phyloP scores from a whole-genome alignment of 2,329 filamentous ascomycete genomes.

The Hymenoscyphus occultus region DNA sequence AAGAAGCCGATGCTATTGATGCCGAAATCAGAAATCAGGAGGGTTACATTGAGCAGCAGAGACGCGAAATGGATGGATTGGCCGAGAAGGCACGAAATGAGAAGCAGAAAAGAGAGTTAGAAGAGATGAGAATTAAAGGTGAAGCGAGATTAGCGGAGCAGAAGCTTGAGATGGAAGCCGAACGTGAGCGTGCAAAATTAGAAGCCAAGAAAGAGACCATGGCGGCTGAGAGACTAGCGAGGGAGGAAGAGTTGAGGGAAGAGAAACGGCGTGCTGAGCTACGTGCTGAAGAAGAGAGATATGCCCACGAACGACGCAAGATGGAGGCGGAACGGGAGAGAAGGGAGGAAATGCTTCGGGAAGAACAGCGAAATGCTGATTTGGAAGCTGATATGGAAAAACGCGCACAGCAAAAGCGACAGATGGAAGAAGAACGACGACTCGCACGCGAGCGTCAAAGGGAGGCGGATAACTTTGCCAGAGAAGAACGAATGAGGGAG shows the following conservation, averaged over 20 bases:
- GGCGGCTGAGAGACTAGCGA: background rate
- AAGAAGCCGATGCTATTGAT: slow-evolving; percentile 1
- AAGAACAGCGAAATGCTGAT: background rate
- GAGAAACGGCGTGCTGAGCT: background rate
- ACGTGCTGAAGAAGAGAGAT: background rate
- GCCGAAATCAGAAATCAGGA: background rate
- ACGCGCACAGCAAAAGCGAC: background rate
- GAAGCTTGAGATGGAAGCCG: background rate
- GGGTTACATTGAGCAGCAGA: background rate
- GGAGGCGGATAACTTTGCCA: background rate
- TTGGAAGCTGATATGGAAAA: slow-evolving; percentile 1
- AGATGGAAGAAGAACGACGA: background rate
- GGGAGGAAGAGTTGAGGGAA: background rate
- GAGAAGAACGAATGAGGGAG: background rate
- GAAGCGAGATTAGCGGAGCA: background rate
- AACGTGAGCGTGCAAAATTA: background rate
- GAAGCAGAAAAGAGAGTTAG: background rate
- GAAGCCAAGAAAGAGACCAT: background rate
- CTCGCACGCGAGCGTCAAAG: background rate
- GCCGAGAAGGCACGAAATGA: background rate
- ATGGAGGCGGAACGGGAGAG: background rate
- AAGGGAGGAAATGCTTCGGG: slow-evolving; percentile 1
- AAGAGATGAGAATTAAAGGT: background rate
- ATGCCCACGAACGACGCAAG: background rate
- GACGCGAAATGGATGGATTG: background rate